Evolutionary conservation across 257 asterid species (phyloP).

Genomic region (Nicotiana noctiflora): DNA sequence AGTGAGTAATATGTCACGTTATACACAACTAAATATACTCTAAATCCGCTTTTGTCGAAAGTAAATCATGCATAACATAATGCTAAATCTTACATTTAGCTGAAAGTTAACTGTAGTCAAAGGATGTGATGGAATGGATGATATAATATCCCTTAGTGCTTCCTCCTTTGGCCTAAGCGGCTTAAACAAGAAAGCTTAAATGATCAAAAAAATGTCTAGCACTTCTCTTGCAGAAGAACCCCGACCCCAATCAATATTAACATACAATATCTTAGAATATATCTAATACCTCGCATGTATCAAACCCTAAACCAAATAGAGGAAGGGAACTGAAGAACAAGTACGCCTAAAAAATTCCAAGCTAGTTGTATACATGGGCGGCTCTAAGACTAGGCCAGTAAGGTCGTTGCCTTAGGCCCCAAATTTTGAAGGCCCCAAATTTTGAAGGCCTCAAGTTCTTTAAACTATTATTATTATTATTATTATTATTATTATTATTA

Average conservation of each 20-base stretch:
- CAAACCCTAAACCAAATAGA: neutral
- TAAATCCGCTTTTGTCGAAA: neutral
- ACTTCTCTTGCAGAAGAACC: neutral
- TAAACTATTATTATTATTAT: too few relatives aligned
- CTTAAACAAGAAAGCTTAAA: too few relatives aligned
- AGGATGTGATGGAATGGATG: too few relatives aligned
- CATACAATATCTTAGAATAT: neutral
- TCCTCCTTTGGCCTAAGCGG: too few relatives aligned
- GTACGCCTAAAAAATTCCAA: neutral
- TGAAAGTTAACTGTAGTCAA: neutral
- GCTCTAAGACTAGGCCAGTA: too few relatives aligned
- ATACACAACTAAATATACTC: neutral
- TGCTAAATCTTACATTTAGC: neutral
- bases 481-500: too few relatives aligned
- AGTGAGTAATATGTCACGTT: neutral
- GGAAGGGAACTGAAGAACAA: neutral
- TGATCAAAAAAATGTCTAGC: neutral
- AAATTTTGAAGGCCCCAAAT: too few relatives aligned
- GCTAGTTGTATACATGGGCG: too few relatives aligned
- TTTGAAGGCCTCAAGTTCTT: too few relatives aligned
- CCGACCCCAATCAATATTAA: neutral
- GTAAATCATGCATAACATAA: neutral
- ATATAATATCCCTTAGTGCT: too few relatives aligned
- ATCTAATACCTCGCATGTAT: neutral
- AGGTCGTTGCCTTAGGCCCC: too few relatives aligned